These are phyloP conservation scores for Candida xiaguanensis DNA, from an alignment of 805 yeast genomes.

Conservation along the genomic window DNA sequence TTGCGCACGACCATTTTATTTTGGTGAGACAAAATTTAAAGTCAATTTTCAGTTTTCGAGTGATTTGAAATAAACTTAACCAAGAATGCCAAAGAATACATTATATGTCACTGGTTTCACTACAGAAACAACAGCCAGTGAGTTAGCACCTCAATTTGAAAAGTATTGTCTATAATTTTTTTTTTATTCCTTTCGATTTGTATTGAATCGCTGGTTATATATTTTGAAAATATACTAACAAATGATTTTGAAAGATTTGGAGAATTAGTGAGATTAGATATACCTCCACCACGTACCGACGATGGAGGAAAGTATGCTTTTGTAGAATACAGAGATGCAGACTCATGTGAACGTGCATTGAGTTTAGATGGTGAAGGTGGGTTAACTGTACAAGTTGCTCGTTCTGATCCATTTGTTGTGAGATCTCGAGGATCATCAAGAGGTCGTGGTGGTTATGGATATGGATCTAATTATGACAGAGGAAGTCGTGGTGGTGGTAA, in stretches of 20 bases:
- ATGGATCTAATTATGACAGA: conserved; percentile 12
- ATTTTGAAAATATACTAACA: conserved; percentile 7
- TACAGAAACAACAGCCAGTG: conserved; percentile 51
- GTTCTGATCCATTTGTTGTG: conserved; percentile 47
- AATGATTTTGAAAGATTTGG: conserved; percentile 41
- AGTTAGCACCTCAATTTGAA: conserved; percentile 58
- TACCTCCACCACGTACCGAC: conserved; percentile 59
- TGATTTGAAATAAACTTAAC: too few species aligned
- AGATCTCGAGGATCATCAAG: conserved; percentile 30
- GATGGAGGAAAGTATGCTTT: conserved; percentile 62
- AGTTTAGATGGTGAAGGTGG: conserved; percentile 45
- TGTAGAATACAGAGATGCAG: conserved; percentile 51
- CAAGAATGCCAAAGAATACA: conserved; percentile 45
- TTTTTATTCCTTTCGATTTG: conserved; percentile 2
- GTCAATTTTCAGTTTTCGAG: neutral
- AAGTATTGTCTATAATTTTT: too few species aligned
- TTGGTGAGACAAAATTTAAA: neutral
- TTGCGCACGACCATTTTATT: neutral
- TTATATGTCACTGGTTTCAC: conserved; percentile 57
- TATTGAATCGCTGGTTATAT: too few species aligned
- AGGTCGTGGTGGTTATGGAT: conserved; percentile 29
- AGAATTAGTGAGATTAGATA: conserved; percentile 53
- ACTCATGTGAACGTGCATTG: conserved; percentile 54
- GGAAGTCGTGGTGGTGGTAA: conserved; percentile 21
- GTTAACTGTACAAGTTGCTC: conserved; percentile 52